phyloP scores from a whole-genome alignment of 768 basidiomycete species.

The Rhizopogon vulgaris region DNA sequence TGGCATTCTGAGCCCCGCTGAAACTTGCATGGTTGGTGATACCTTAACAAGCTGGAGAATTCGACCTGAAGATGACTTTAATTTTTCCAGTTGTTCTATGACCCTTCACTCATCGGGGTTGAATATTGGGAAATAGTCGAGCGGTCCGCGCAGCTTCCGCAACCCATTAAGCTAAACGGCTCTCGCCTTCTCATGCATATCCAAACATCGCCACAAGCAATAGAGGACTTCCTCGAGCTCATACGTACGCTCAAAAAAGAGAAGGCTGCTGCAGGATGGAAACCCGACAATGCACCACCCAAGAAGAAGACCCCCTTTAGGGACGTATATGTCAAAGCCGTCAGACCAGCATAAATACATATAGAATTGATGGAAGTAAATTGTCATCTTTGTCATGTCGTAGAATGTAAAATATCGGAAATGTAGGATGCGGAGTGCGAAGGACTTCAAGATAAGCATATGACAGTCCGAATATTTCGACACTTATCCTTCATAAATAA shows the following conservation, averaged over 20 bases:
- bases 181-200: conserved; percentile 78
- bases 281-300: not conserved
- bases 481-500: too few relatives aligned
- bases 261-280: conserved; percentile 51
- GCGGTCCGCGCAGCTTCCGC: conserved; percentile 48
- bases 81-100: conserved; percentile 60
- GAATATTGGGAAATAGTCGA: conserved; percentile 59
- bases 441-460: too few relatives aligned
- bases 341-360: conserved; percentile 15
- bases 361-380: too few relatives aligned
- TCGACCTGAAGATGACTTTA: not conserved
- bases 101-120: conserved; percentile 62
- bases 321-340: conserved; percentile 19
- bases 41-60: too few relatives aligned
- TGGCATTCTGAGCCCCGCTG: conserved; percentile 62
- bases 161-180: conserved; percentile 62
- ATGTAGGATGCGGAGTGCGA: too few relatives aligned
- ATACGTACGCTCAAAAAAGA: conserved; percentile 58
- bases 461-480: too few relatives aligned
- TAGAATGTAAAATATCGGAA: too few relatives aligned
- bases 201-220: conserved; percentile 67
- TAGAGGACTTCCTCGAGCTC: conserved; percentile 67
- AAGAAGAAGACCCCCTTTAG: conserved; percentile 5
- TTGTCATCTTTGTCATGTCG: too few relatives aligned
- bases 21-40: conserved; percentile 76